These are phyloP conservation scores for Combretum micranthum DNA, from an alignment of 345 rosid genomes.

Conservation along the genomic window DNA sequence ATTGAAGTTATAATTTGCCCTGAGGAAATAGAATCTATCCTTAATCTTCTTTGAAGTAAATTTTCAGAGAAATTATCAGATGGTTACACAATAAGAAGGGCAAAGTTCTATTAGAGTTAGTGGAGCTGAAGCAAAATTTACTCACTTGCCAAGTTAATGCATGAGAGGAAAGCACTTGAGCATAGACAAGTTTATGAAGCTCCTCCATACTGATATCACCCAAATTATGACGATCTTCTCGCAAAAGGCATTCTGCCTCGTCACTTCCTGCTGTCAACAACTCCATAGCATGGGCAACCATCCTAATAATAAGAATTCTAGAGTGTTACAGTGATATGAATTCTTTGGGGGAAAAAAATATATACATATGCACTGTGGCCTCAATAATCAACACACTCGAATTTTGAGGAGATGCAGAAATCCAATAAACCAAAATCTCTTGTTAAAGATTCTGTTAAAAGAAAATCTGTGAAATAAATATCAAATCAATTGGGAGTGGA, in stretches of 20 bases:
- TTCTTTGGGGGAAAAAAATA: background rate
- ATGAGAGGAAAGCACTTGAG: constrained; percentile 92
- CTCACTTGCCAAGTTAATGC: constrained; percentile 90
- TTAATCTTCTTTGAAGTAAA: too few relatives aligned
- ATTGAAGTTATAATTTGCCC: too few relatives aligned
- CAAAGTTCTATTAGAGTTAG: background rate
- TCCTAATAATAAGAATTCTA: constrained; percentile 44
- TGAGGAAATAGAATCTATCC: too few relatives aligned
- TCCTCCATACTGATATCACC: constrained; percentile 84
- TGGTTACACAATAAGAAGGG: too few relatives aligned
- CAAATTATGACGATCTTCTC: constrained; percentile 57
- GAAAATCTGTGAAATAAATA: too few relatives aligned
- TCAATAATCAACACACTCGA: too few relatives aligned
- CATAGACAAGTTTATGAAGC: constrained; percentile 87
- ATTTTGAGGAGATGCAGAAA: too few relatives aligned
- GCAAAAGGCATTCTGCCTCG: constrained; percentile 67
- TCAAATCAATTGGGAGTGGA: too few relatives aligned
- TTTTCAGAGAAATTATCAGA: too few relatives aligned
- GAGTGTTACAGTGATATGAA: constrained; percentile 6
- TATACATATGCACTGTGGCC: too few relatives aligned
- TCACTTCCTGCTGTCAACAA: constrained; percentile 73
- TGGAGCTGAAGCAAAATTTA: background rate
- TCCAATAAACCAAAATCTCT: too few relatives aligned
- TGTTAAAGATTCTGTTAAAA: too few relatives aligned
- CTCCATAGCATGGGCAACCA: constrained; percentile 90